Base-by-base conservation (phyloP, 1,284 basidiomycete genomes). In the Sporisorium graminicola region DNA sequence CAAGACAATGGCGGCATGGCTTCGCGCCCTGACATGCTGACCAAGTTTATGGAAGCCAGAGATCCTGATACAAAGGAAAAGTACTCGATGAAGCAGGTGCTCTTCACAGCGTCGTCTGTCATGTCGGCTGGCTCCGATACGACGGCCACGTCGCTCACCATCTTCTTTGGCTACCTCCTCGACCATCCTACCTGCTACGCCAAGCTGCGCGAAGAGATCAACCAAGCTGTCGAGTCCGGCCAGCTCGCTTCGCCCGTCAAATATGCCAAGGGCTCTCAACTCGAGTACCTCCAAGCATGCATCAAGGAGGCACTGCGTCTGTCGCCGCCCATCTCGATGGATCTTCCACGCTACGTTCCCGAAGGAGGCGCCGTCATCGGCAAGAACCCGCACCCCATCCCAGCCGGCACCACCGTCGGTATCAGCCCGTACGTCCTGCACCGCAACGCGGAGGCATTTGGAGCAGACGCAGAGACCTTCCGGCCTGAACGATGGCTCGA, bases 241-340 rank as follows among this genome's bases (percentile, higher is more conserved):
- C 56, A 58, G 18, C 65, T 82, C 10, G 50, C 61, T 14, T 54
- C 73, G 26, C 78, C 82, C 3, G 66, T 66, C 79, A 76, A 74
- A 53, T 80, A 84, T 42, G 77, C 69, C 10, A 69, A 77, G 12
- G 82, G 75, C 0, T 61, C 69, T 1, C 74, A 81, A 53, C 57
- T 84, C 6, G 65, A 71, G 24, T 82, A 80, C 26, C 57, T 83
- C 3, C 76, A 82, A 65, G 84, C 82, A 6, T 85, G 82, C 57
- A 70, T 85, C 62, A 85, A 86, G 65, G 84, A 86, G 59, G 72
- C 77, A 0, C 63, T 86, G 3, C 79, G 84, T 13, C 78, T 86
- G 2, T 82, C 84, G 26, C 84, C 84, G 3, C 80, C 84, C 16
- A 83, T 85, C 26, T 78, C 79, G 12, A 79, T 82, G 74, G 76